Conservation (phyloP, 352 stramenopile species). For the Halophytophthora batemanensis region DNA sequence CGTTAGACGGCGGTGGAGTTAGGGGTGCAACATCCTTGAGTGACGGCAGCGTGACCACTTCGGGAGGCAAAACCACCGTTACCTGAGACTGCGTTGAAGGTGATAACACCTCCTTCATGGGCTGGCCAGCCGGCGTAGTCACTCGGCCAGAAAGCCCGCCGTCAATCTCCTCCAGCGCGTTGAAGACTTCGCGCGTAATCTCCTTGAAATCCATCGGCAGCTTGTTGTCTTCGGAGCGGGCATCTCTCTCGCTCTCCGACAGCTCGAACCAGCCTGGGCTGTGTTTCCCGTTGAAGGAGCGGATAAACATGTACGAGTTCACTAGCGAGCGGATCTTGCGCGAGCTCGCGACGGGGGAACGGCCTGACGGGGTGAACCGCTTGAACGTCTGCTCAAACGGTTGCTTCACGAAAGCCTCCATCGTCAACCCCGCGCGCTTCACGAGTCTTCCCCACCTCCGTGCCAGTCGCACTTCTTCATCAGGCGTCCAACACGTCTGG, state of each 20-base stretch:
- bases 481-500: slow-evolving; percentile 9
- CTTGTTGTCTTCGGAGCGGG: slow-evolving; percentile 6
- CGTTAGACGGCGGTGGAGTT: not conserved
- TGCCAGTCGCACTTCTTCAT: slow-evolving; percentile 9
- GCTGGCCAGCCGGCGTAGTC: not conserved
- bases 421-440: slow-evolving; percentile 5
- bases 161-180: slow-evolving; percentile 7
- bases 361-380: not conserved
- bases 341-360: slow-evolving; percentile 13
- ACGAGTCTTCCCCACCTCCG: slow-evolving; percentile 12
- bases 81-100: not conserved
- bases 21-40: too few relatives aligned
- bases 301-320: slow-evolving; percentile 17
- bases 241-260: slow-evolving; percentile 11
- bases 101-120: not conserved
- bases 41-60: too few relatives aligned
- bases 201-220: slow-evolving; percentile 22
- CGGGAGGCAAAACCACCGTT: too few relatives aligned
- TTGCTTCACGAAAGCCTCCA: slow-evolving; percentile 6
- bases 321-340: slow-evolving; percentile 15
- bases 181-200: slow-evolving; percentile 14
- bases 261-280: slow-evolving; percentile 26
- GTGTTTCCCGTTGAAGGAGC: slow-evolving; percentile 10
- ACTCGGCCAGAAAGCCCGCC: not conserved
- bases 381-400: slow-evolving; percentile 5